Base-by-base conservation (phyloP, 208 protist species). In the Leishmania braziliensis region DNA sequence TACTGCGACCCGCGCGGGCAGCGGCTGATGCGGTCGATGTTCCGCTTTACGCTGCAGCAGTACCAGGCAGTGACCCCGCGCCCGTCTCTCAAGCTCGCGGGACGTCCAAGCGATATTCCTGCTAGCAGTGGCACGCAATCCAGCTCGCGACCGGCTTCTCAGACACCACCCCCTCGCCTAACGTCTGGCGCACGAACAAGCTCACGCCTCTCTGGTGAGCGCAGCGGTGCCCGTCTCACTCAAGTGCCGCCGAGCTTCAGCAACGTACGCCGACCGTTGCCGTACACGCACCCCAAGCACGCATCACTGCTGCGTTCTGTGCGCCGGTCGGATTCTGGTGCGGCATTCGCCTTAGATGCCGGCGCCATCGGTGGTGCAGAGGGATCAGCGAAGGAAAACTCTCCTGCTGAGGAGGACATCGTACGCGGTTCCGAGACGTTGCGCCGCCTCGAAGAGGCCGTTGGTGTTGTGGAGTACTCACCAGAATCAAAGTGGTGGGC, bases 1-100 rank as follows among this genome's bases (percentile, higher is more conserved):
- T 97, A 86, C 86, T 95, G 91, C 86, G 92, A 97, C 54, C 75
- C 86, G 48, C 90, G 88, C 26, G 70, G 85, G 29, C 84, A 89
- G 79, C 91, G 91, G 12, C 84, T 95, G 33, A 75, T 97, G 74
- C 84, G 84, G 46, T 93, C 84, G 78, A 85, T 97, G 60, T 96
- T 96, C 76, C 91, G 84, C 73, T 78, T 83, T 20, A 88, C 86
- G 18, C 68, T 88, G 51, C 65, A 88, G 62, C 84, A 84, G 86
- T 81, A 86, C 75, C 77, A 68, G 33, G 54, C 86, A 9, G 70
- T 63, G 26, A 73, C 83, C 14, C 84, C 70, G 46, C 75, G 80
- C 39, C 80, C 72, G 66, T 83, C 75, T 26, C 46, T 75, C 60
- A 39, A 58, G 20, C 50, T 80, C 29, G 70, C 50, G 56, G 75